Percentiles rank a stretch among this genome's conserved stretches.
Conservation (phyloP, 2,329 filamentous ascomycete genomes). For the Talaromyces sp. region DNA sequence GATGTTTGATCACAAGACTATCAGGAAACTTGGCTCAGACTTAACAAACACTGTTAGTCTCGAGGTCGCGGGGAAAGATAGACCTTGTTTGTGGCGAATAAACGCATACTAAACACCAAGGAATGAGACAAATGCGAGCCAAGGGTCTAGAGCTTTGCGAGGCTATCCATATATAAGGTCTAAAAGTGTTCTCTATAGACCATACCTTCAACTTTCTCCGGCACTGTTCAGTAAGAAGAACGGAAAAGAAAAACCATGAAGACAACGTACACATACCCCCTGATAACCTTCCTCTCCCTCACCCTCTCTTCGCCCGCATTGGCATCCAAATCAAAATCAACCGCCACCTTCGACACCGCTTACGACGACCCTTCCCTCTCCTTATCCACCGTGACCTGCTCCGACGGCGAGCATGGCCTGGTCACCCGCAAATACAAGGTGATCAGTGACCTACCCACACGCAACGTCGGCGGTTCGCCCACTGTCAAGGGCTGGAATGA, state of each 20-base stretch:
- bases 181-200: not conserved
- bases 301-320: not conserved
- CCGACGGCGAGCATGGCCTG: slow-evolving; percentile 10
- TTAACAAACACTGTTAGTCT: too few relatives aligned
- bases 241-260: not conserved
- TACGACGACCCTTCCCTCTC: slow-evolving; percentile 9
- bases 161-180: not conserved
- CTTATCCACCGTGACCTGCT: slow-evolving; percentile 8
- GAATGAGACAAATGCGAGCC: not conserved
- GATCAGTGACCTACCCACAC: slow-evolving; percentile 6
- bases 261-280: not conserved
- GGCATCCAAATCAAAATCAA: slow-evolving; percentile 1
- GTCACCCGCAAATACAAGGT: slow-evolving; percentile 7
- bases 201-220: not conserved
- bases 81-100: not conserved
- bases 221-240: too few relatives aligned
- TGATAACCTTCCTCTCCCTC: not conserved
- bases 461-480: slow-evolving; percentile 4
- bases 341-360: slow-evolving; percentile 8
- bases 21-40: too few relatives aligned
- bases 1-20: too few relatives aligned
- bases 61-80: not conserved
- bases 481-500: slow-evolving; percentile 11
- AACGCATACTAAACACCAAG: not conserved
- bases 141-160: not conserved